Evolutionary conservation across 768 basidiomycete genomes (phyloP).

Genomic region (Tricholoma sp.): DNA sequence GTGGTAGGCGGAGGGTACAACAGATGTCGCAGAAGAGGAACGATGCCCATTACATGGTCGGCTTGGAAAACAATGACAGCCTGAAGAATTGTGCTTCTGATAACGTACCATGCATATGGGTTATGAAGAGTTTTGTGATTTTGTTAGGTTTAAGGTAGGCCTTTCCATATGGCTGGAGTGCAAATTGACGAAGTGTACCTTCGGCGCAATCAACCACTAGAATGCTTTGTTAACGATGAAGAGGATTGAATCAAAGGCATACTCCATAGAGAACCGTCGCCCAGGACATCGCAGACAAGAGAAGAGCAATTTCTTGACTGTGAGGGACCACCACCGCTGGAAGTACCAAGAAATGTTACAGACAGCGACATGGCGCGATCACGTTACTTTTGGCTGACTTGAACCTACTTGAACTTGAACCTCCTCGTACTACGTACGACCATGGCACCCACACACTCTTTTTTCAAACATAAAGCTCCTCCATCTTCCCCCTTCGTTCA

Average conservation of each 20-base stretch:
- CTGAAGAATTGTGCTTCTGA: not conserved
- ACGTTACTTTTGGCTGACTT: constrained; percentile 12
- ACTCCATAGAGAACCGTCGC: constrained; percentile 66
- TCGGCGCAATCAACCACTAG: constrained; percentile 80
- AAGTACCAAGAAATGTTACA: constrained; percentile 73
- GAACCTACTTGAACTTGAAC: not conserved
- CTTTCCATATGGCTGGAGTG: constrained; percentile 39
- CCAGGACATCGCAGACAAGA: constrained; percentile 54
- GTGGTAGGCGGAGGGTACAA: constrained; percentile 41
- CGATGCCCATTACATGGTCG: constrained; percentile 72
- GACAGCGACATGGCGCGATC: constrained; percentile 31
- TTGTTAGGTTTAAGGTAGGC: constrained; percentile 36
- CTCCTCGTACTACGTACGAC: too few relatives aligned
- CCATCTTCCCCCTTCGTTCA: constrained; percentile 9
- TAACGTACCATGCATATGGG: constrained; percentile 73
- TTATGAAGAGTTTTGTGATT: constrained; percentile 71
- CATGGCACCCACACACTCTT: constrained; percentile 13
- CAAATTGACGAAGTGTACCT: constrained; percentile 70
- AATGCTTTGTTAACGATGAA: not conserved
- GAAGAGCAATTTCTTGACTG: constrained; percentile 73
- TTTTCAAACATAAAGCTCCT: constrained; percentile 5
- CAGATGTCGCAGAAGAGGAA: constrained; percentile 57
- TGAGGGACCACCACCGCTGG: constrained; percentile 71
- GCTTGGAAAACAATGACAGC: constrained; percentile 28
- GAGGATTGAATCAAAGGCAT: constrained; percentile 17